Evolutionary conservation across 805 yeast species (phyloP).

Genomic region (Metschnikowia lunata): DNA sequence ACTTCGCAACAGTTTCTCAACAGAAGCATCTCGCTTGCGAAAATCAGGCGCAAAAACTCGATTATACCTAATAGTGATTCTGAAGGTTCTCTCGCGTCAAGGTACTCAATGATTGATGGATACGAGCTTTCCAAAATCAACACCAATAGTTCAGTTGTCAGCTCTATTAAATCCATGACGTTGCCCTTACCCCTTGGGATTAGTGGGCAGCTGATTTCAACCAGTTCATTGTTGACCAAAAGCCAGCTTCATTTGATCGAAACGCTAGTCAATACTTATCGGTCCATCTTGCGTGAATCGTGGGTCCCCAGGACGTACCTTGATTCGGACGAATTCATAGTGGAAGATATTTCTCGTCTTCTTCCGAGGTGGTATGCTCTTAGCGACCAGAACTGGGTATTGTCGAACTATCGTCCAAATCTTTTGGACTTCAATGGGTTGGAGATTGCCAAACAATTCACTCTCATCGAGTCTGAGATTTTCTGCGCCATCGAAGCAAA

Average conservation of each 20-base stretch:
- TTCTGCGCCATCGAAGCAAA: slow-evolving; percentile 60
- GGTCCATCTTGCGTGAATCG: slow-evolving; percentile 47
- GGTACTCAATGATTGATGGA: slow-evolving; percentile 52
- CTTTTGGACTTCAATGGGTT: slow-evolving; percentile 59
- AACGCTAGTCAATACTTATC: slow-evolving; percentile 46
- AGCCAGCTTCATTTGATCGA: slow-evolving; percentile 44
- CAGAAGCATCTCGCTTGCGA: slow-evolving; percentile 43
- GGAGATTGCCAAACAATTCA: slow-evolving; percentile 73
- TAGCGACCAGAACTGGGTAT: slow-evolving; percentile 55
- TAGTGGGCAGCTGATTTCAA: slow-evolving; percentile 39
- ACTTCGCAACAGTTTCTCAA: slow-evolving; percentile 45
- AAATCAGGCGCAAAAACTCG: slow-evolving; percentile 34
- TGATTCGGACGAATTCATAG: slow-evolving; percentile 27
- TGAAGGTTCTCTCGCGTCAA: slow-evolving; percentile 21
- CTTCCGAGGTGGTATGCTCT: slow-evolving; percentile 46
- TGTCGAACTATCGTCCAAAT: slow-evolving; percentile 49
- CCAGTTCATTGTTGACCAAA: slow-evolving; percentile 35
- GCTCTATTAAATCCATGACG: slow-evolving; percentile 37
- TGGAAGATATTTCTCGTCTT: slow-evolving; percentile 31
- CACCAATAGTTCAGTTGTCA: slow-evolving; percentile 42
- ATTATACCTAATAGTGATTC: slow-evolving; percentile 20
- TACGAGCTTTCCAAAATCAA: slow-evolving; percentile 51
- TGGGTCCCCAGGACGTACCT: slow-evolving; percentile 39
- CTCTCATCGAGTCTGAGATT: slow-evolving; percentile 64
- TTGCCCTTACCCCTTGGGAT: slow-evolving; percentile 42